These are phyloP conservation scores for Cordyceps tenuipes DNA, from an alignment of 2,329 filamentous ascomycete species.

Conservation along the genomic window DNA sequence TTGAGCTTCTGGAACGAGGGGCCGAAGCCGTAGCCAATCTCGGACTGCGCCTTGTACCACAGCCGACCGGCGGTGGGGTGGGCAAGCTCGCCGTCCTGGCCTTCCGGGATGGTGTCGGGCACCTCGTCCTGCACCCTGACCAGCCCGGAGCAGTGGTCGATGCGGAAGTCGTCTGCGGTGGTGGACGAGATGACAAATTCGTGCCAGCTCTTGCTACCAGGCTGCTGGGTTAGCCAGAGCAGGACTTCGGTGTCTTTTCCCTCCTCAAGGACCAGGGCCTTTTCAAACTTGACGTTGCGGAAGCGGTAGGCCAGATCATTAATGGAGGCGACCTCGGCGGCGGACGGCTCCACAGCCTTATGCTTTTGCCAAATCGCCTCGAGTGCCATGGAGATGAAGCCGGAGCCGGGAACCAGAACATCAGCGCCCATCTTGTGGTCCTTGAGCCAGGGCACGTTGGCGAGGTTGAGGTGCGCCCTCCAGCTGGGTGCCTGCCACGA, in stretches of 20 bases:
- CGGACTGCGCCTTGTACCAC: constrained; percentile 3
- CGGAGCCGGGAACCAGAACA: constrained; percentile 35
- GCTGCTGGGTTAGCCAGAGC: not conserved
- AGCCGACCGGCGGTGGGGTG: not conserved
- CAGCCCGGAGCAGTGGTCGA: not conserved
- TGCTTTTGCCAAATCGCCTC: constrained; percentile 27
- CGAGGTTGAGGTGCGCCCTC: constrained; percentile 29
- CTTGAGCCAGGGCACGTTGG: constrained; percentile 34
- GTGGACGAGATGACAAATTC: not conserved
- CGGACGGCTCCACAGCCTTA: constrained; percentile 1
- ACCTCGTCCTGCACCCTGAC: not conserved
- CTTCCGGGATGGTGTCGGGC: not conserved
- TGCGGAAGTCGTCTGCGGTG: not conserved
- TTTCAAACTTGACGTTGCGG: constrained; percentile 8
- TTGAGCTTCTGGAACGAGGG: constrained; percentile 4
- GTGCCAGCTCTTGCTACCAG: not conserved
- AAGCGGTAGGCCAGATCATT: not conserved
- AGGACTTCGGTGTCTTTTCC: not conserved
- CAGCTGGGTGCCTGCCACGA: constrained; percentile 27
- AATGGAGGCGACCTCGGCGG: not conserved
- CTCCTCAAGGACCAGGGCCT: not conserved
- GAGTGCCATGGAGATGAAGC: constrained; percentile 33
- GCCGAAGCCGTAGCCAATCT: constrained; percentile 1
- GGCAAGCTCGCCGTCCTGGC: not conserved
- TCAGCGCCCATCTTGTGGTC: constrained; percentile 34